These are phyloP conservation scores for Aspergillus phoenicis DNA, from an alignment of 2,329 filamentous ascomycete species.

Conservation along the genomic window DNA sequence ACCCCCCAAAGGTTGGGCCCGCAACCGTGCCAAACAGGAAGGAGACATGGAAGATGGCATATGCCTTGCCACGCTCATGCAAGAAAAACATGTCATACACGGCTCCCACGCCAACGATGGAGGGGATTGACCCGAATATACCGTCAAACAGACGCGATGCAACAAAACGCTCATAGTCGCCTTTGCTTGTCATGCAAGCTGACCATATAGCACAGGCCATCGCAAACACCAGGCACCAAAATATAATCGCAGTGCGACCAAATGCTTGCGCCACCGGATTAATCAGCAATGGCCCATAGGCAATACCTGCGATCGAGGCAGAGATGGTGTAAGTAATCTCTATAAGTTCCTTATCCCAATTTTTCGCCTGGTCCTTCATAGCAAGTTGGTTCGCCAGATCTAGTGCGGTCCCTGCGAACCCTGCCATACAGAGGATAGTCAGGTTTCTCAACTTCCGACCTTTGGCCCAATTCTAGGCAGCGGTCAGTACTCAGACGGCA, in stretches of 20 bases:
- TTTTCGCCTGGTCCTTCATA: neutral
- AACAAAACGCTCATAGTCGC: constrained; percentile 1
- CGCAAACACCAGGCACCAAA: constrained; percentile 1
- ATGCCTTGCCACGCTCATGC: constrained; percentile 3
- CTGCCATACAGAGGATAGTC: constrained; percentile 1
- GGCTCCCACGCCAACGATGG: neutral
- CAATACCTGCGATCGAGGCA: neutral
- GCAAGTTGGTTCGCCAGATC: constrained; percentile 4
- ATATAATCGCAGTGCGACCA: neutral
- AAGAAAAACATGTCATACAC: constrained; percentile 5
- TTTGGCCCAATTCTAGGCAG: neutral
- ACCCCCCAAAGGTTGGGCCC: neutral
- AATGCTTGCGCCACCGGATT: neutral
- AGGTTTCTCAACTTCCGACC: neutral
- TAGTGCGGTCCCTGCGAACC: neutral
- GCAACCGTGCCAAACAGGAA: constrained; percentile 1
- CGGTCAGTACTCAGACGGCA: neutral
- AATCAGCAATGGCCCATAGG: neutral
- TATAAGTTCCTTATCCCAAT: neutral
- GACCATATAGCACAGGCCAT: constrained; percentile 7
- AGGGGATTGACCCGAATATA: neutral
- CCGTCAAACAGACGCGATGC: constrained; percentile 3
- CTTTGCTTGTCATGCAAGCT: neutral
- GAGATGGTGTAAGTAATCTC: constrained; percentile 1
- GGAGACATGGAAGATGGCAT: neutral